A percentile compares a stretch with the other conserved stretches of the same genome.
phyloP scores from a whole-genome alignment of 2,329 filamentous ascomycete genomes.

The Microdochium bolleyi region DNA sequence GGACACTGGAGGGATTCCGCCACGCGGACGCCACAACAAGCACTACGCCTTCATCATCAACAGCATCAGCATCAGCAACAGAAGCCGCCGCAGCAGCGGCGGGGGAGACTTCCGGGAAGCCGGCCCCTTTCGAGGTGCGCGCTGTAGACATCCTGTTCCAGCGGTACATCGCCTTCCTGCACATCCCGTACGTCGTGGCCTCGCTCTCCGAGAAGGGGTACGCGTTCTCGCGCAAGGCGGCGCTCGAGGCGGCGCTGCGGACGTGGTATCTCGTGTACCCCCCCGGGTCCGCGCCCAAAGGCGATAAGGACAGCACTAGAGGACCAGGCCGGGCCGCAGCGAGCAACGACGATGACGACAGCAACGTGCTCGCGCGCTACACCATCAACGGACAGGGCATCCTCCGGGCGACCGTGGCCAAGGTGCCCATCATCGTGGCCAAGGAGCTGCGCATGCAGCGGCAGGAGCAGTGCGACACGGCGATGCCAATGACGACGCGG shows the following conservation, averaged over 20 bases:
- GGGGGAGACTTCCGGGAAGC: slow-evolving; percentile 6
- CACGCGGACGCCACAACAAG: neutral
- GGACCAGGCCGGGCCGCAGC: too few species aligned
- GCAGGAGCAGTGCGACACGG: slow-evolving; percentile 22
- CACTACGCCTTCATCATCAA: too few species aligned
- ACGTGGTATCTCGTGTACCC: slow-evolving; percentile 26
- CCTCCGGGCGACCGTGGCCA: neutral
- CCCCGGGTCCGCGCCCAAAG: slow-evolving; percentile 21
- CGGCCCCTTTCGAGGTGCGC: slow-evolving; percentile 29
- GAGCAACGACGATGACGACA: neutral
- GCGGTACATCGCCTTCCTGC: slow-evolving; percentile 46
- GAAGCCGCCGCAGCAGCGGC: neutral
- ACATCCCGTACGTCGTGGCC: slow-evolving; percentile 40
- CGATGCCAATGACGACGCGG: neutral
- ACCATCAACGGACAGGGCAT: neutral
- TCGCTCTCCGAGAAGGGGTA: slow-evolving; percentile 33
- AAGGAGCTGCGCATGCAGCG: slow-evolving; percentile 31
- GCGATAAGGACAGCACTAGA: too few species aligned
- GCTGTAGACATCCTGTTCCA: slow-evolving; percentile 42
- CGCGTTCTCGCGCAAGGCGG: slow-evolving; percentile 40
- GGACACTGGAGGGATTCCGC: slow-evolving; percentile 18
- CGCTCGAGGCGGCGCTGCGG: slow-evolving; percentile 38
- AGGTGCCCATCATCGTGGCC: slow-evolving; percentile 21
- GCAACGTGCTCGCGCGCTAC: neutral
- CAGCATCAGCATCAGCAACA: too few species aligned